Conservation (phyloP, 306 rosid genomes). For the Luffa aegyptiaca region DNA sequence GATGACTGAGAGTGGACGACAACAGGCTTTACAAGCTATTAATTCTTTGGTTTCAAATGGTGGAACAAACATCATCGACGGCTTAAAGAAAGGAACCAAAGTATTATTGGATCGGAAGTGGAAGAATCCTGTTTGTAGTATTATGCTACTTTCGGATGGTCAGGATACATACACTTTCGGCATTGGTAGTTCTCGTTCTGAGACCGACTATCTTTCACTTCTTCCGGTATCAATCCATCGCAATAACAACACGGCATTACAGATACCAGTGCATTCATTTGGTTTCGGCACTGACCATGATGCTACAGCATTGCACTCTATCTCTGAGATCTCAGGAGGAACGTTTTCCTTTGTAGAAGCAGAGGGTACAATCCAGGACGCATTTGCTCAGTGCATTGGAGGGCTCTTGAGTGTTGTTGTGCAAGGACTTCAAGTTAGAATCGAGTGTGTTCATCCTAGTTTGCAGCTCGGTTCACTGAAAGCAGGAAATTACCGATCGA, state of each 20-base stretch:
- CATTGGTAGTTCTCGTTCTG: neutral
- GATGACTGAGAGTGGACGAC: conserved; percentile 11
- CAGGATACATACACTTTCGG: conserved; percentile 12
- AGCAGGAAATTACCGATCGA: conserved; percentile 8
- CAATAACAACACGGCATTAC: neutral
- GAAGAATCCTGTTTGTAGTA: conserved; percentile 11
- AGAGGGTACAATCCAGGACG: conserved; percentile 10
- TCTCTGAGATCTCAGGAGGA: conserved; percentile 16
- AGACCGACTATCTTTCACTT: neutral
- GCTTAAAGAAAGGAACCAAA: conserved; percentile 13
- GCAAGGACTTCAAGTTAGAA: conserved; percentile 7
- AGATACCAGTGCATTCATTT: conserved; percentile 14
- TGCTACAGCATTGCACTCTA: conserved; percentile 11
- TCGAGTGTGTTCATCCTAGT: conserved; percentile 13
- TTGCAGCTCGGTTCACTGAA: conserved; percentile 8
- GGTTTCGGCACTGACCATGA: conserved; percentile 16
- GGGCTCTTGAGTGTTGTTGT: conserved; percentile 13
- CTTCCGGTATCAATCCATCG: conserved; percentile 7
- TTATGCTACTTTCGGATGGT: conserved; percentile 14
- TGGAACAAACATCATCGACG: conserved; percentile 13
- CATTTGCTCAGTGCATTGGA: conserved; percentile 16
- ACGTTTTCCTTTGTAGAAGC: conserved; percentile 16
- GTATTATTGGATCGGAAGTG: conserved; percentile 8
- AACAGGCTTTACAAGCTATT: conserved; percentile 16
- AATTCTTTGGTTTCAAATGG: conserved; percentile 14